A percentile compares a stretch with the other conserved stretches of the same genome.
Conservation (phyloP, 2,329 filamentous ascomycete genomes). For the Colletotrichum acutatum region DNA sequence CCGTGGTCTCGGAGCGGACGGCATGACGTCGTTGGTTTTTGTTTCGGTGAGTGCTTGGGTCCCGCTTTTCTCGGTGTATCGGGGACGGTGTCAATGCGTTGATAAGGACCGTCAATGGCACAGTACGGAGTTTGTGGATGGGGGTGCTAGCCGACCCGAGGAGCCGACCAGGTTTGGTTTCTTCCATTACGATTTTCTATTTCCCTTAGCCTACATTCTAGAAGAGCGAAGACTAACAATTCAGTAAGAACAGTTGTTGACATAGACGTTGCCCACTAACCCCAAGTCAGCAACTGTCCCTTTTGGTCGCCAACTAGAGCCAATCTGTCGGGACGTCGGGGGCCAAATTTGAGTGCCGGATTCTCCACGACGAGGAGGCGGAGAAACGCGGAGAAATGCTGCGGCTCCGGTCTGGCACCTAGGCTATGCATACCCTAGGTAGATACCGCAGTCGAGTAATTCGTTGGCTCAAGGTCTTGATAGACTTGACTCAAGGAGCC, state of each 20-base stretch:
- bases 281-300: background rate
- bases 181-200: background rate
- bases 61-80: constrained; percentile 8
- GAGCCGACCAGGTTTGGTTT: background rate
- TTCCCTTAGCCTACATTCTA: background rate
- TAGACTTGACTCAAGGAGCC: background rate
- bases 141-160: background rate
- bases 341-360: background rate
- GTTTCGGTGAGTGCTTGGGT: background rate
- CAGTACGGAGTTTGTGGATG: too few relatives aligned
- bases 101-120: too few relatives aligned
- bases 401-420: background rate
- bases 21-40: constrained; percentile 26
- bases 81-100: too few relatives aligned
- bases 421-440: background rate
- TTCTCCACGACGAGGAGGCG: background rate
- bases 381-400: constrained; percentile 5
- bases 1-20: constrained; percentile 32
- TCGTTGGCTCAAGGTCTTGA: background rate
- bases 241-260: background rate
- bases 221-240: background rate
- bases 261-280: background rate
- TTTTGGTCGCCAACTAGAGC: background rate
- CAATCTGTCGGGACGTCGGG: background rate
- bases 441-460: background rate